Evolutionary conservation across 306 rosid species (phyloP).

Genomic region (Lablab purpureus): DNA sequence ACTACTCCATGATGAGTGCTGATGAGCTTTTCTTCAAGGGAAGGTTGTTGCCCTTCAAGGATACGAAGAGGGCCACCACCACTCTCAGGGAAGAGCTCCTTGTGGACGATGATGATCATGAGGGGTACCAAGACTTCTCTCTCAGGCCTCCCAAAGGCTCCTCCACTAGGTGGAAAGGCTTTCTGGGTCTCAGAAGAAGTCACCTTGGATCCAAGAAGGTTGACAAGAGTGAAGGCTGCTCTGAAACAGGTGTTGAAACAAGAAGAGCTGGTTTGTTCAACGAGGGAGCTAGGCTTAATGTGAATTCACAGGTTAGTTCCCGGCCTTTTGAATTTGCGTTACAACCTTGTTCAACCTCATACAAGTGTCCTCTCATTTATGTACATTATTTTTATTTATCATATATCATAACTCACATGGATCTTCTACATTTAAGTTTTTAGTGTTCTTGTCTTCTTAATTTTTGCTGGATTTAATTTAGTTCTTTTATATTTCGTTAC

Average conservation of each 20-base stretch:
- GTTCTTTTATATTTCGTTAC: neutral
- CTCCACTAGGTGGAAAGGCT: constrained; percentile 75
- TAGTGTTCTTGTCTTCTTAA: neutral
- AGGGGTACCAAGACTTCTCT: constrained; percentile 43
- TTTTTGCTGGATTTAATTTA: neutral
- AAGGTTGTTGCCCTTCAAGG: constrained; percentile 75
- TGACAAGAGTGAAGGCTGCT: constrained; percentile 52
- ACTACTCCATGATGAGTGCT: constrained; percentile 83
- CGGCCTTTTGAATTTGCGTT: neutral
- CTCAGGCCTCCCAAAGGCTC: constrained; percentile 73
- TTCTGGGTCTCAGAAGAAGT: constrained; percentile 75
- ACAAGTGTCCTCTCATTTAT: no score
- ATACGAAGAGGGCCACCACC: constrained; percentile 61
- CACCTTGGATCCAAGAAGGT: constrained; percentile 75
- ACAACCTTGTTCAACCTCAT: no score
- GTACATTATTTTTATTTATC: no score
- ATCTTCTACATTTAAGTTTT: neutral
- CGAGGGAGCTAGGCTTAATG: constrained; percentile 50
- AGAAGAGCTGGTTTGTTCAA: constrained; percentile 51
- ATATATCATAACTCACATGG: neutral
- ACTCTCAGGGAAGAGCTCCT: constrained; percentile 90
- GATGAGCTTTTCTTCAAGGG: constrained; percentile 96
- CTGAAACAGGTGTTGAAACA: constrained; percentile 39
- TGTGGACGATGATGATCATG: constrained; percentile 45
- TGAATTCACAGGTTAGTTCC: constrained; percentile 61